Evolutionary conservation across 176 grass and related monocot genomes (phyloP), one percentile per base, ranked within the genome.

Genomic region (Zizania latifolia): DNA sequence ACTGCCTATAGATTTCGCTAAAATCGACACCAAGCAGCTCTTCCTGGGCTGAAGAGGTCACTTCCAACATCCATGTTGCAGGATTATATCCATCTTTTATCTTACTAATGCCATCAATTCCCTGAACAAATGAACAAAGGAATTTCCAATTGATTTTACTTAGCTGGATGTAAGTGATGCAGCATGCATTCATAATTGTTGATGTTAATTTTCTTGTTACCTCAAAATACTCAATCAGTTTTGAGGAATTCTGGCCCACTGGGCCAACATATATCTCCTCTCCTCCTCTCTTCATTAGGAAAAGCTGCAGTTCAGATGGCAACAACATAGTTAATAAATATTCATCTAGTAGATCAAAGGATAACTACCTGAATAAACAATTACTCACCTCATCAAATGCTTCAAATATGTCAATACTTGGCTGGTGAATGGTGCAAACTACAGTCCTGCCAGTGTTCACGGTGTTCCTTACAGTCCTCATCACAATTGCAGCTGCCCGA

Each of bases 321-420:
- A n/a, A 32, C 17, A 56, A 72, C 6, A 53, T 48, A 51, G 55
- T 89, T 30, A 73, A 43, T 55, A 68, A 11, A 10, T 6, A n/a
- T 60, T 79, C 48, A 45, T 40, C 35, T 51, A 30, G 64, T 58
- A 76, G 54, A 59, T 44, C 14, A 77, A 74, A 79, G n/a, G 29
- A 73, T 43, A 72, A 80, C 29, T 8, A 26, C 19, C 26, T 21
- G 71, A 71, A 81, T 37, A 70, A 65, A 53, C 8, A 78, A 74
- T n/a, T 63, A 78, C 28, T 79, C 63, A 97, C 93, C 93, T 97
- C 90, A 77, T 97, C 93, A 65, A 97, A 97, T 26, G 93, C 87
- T 82, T 97, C 93, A 78, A 97, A 97, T 71, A 97, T 97, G 76
- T 97, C 93, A 77, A 97, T 97, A 78, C 93, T 97, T 66, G 93